Percentiles rank a stretch among this genome's conserved stretches.
Conservation (phyloP, 148 eudicot species). For the Beta vulgaris region DNA sequence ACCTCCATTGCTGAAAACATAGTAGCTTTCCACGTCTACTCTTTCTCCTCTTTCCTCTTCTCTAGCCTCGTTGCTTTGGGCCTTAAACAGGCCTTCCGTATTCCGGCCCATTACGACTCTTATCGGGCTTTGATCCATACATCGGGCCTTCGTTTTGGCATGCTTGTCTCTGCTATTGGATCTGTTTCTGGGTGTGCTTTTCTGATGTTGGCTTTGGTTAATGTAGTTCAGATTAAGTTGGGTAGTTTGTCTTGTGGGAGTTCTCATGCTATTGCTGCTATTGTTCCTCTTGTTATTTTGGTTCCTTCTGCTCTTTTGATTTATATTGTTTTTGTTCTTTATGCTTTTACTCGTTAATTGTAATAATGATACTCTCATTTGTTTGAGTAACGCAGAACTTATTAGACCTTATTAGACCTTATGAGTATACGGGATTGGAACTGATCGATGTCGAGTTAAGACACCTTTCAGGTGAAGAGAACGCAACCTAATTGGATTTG, state of each 20-base stretch:
- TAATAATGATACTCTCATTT: no score
- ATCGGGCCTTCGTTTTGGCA: slow-evolving; percentile 57
- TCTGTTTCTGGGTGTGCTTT: slow-evolving; percentile 67
- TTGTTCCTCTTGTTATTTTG: slow-evolving; percentile 69
- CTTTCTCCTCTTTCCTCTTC: slow-evolving; percentile 77
- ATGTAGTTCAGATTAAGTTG: slow-evolving; percentile 81
- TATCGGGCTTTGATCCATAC: slow-evolving; percentile 44
- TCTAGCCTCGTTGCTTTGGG: slow-evolving; percentile 67
- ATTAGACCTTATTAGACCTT: no score
- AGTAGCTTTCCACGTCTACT: slow-evolving; percentile 66
- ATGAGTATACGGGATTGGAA: no score
- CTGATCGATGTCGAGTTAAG: no score
- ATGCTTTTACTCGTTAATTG: slow-evolving; percentile 79
- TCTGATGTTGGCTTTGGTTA: slow-evolving; percentile 67
- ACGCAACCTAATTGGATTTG: no score
- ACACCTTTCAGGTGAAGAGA: no score
- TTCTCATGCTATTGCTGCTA: slow-evolving; percentile 57
- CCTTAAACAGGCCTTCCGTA: slow-evolving; percentile 66
- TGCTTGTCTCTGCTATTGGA: slow-evolving; percentile 67
- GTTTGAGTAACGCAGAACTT: no score
- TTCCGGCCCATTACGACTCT: slow-evolving; percentile 36
- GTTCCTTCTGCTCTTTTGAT: slow-evolving; percentile 70
- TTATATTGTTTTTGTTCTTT: slow-evolving; percentile 55
- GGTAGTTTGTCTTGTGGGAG: slow-evolving; percentile 72
- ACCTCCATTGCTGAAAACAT: slow-evolving; percentile 40